Evolutionary conservation across 2,329 filamentous ascomycete species (phyloP).

Genomic region (Beauveria asiatica): DNA sequence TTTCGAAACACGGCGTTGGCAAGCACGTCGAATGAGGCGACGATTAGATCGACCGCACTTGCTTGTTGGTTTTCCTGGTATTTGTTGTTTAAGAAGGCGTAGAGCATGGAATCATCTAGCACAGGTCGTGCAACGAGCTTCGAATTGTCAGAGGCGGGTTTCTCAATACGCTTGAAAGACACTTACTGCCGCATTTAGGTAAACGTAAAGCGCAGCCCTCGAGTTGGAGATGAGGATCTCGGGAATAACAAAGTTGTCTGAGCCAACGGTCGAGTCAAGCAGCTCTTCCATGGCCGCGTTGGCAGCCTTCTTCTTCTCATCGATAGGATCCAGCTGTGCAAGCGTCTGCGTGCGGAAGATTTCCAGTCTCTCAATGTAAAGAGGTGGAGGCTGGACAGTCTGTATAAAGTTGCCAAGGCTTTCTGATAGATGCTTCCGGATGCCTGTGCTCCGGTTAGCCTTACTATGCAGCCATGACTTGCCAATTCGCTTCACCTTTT

Average conservation of each 20-base stretch:
- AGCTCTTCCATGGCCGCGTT: constrained; percentile 47
- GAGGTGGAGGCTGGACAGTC: constrained; percentile 47
- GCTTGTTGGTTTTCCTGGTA: constrained; percentile 77
- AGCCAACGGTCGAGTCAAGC: constrained; percentile 46
- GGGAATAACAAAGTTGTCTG: constrained; percentile 45
- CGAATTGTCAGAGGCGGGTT: neutral
- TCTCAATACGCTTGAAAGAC: neutral
- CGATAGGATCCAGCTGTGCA: constrained; percentile 43
- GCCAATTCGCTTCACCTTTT: constrained; percentile 35
- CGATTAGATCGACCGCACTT: constrained; percentile 72
- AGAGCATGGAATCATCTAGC: constrained; percentile 70
- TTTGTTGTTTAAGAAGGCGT: constrained; percentile 74
- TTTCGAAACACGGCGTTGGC: constrained; percentile 73
- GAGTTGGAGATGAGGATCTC: constrained; percentile 68
- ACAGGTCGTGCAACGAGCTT: constrained; percentile 75
- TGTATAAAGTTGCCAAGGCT: constrained; percentile 46
- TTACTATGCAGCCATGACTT: neutral
- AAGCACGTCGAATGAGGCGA: constrained; percentile 82
- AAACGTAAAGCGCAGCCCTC: constrained; percentile 75
- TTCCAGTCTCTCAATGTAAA: constrained; percentile 46
- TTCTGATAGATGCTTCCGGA: constrained; percentile 40
- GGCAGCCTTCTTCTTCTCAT: constrained; percentile 41
- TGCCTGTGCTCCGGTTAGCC: constrained; percentile 23
- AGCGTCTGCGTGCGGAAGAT: constrained; percentile 50
- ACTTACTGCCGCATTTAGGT: constrained; percentile 70